Conservation (phyloP, 2,329 filamentous ascomycete genomes). For the Penicillium sp. region DNA sequence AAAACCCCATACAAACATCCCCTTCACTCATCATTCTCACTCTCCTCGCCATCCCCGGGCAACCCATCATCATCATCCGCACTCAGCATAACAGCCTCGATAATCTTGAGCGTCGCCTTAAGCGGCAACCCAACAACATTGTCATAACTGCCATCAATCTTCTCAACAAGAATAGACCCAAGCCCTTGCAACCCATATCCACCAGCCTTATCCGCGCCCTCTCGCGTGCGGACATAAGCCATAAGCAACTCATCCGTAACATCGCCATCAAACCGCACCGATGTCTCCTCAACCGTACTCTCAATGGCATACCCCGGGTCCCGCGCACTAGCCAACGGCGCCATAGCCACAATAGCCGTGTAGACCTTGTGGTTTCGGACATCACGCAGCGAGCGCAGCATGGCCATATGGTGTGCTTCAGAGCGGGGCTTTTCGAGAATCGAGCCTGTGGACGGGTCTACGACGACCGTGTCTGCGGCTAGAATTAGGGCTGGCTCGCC, state of each 20-base stretch:
- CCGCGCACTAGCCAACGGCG: conserved; percentile 74
- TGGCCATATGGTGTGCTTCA: conserved; percentile 76
- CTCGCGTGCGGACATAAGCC: conserved; percentile 67
- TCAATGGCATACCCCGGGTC: conserved; percentile 84
- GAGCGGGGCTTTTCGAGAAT: conserved; percentile 89
- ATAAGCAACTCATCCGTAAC: conserved; percentile 80
- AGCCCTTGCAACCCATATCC: conserved; percentile 93
- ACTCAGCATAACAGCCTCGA: conserved; percentile 81
- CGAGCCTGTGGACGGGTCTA: conserved; percentile 65
- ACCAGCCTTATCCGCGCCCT: conserved; percentile 94
- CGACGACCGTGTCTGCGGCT: conserved; percentile 87
- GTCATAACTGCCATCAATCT: conserved; percentile 84
- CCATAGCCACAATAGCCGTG: conserved; percentile 81
- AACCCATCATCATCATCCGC: conserved; percentile 64
- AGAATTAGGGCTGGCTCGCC: conserved; percentile 82
- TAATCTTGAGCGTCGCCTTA: conserved; percentile 71
- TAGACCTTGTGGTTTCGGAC: conserved; percentile 75
- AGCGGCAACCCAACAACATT: conserved; percentile 92
- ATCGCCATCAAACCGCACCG: conserved; percentile 76
- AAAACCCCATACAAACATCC: background rate
- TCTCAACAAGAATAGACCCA: conserved; percentile 82
- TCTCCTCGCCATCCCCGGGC: conserved; percentile 45
- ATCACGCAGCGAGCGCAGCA: conserved; percentile 80
- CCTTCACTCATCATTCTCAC: conserved; percentile 20
- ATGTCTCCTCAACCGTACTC: conserved; percentile 83